A percentile compares a stretch with the other conserved stretches of the same genome.
Evolutionary conservation across 148 eudicot species (phyloP).

Genomic region (Fagopyrum homotropicum): DNA sequence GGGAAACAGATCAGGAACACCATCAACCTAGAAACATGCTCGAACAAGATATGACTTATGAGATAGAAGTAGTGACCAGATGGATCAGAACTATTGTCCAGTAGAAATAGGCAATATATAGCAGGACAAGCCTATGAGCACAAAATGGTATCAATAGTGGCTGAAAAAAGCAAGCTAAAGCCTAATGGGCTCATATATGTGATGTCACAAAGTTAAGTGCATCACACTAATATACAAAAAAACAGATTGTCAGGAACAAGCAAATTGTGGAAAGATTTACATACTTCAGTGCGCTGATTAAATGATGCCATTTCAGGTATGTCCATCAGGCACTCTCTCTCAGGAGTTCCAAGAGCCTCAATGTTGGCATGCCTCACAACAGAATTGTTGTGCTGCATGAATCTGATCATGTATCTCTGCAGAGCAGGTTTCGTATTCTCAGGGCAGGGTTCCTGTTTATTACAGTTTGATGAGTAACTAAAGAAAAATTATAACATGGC

Average conservation of each 20-base stretch:
- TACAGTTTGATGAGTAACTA: not conserved
- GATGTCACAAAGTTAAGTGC: not conserved
- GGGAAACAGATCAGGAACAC: conserved; percentile 3
- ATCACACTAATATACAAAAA: too few species aligned
- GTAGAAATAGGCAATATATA: not conserved
- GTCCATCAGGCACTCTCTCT: conserved; percentile 30
- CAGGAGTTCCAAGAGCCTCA: conserved; percentile 45
- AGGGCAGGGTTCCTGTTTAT: conserved; percentile 31
- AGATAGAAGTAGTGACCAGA: not conserved
- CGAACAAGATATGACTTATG: not conserved
- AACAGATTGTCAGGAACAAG: not conserved
- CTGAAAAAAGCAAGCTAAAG: not conserved
- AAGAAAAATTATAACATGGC: not conserved
- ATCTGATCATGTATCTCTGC: conserved; percentile 60
- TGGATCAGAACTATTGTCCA: not conserved
- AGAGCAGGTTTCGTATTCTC: conserved; percentile 32
- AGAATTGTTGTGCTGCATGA: conserved; percentile 48
- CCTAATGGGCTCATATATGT: not conserved
- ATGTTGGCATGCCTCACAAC: conserved; percentile 16
- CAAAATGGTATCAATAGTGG: conserved; percentile 5
- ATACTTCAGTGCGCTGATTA: conserved; percentile 67
- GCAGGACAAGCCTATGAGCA: not conserved
- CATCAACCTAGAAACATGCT: not conserved
- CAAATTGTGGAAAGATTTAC: conserved; percentile 12
- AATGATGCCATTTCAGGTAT: conserved; percentile 44